These are phyloP conservation scores for Thecaphora frezii DNA, from an alignment of 1,284 basidiomycete genomes.

Conservation along the genomic window DNA sequence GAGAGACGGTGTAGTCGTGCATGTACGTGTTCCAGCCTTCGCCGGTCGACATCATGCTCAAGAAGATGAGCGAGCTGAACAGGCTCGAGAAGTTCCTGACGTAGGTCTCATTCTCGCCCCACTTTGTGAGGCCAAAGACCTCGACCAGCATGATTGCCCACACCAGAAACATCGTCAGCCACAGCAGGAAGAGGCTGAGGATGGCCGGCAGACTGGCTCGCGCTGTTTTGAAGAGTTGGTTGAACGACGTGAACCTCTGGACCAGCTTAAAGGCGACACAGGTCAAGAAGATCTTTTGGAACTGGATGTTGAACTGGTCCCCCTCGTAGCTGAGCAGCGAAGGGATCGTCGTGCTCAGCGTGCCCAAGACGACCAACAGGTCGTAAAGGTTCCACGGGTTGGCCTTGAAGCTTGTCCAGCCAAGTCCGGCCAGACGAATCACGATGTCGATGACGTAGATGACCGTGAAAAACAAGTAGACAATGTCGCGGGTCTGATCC, in stretches of 20 bases:
- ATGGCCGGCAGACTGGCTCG: constrained; percentile 86
- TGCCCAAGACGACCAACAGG: constrained; percentile 77
- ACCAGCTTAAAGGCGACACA: constrained; percentile 92
- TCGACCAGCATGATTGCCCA: constrained; percentile 88
- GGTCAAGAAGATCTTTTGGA: constrained; percentile 93
- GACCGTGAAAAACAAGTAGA: constrained; percentile 75
- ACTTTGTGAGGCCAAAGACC: constrained; percentile 89
- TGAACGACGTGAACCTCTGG: constrained; percentile 82
- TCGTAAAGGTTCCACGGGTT: constrained; percentile 90
- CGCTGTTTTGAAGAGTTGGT: constrained; percentile 95
- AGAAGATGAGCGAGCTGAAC: constrained; percentile 79
- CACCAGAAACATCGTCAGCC: constrained; percentile 89
- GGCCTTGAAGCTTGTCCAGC: constrained; percentile 77
- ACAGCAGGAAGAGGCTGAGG: constrained; percentile 79
- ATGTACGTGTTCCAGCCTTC: constrained; percentile 58
- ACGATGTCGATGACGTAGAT: constrained; percentile 78
- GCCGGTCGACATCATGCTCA: constrained; percentile 67
- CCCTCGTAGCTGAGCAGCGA: constrained; percentile 17
- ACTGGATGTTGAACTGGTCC: constrained; percentile 63
- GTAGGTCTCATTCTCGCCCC: constrained; percentile 71
- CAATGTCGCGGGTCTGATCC: constrained; percentile 72
- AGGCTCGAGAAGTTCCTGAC: constrained; percentile 82
- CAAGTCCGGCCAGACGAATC: constrained; percentile 80
- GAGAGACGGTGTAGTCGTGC: constrained; percentile 64
- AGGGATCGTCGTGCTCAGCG: constrained; percentile 79